Percentiles rank a stretch among this genome's conserved stretches.
phyloP scores from a whole-genome alignment of 1,139 yeast species.

The Scheffersomyces titani region DNA sequence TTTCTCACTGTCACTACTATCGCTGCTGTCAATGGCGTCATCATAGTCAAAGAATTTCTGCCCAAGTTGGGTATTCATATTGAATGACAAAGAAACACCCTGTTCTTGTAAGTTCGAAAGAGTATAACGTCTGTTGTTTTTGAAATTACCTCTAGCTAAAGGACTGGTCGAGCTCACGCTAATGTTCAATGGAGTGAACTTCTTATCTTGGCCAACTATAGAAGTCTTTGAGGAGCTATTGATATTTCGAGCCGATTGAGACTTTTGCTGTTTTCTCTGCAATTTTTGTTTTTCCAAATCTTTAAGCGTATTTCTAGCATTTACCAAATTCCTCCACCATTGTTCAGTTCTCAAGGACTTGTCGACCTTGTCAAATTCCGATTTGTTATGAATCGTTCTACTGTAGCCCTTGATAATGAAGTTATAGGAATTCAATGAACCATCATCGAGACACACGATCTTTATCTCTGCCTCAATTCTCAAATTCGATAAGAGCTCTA shows the following conservation, averaged over 20 bases:
- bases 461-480: slow-evolving; percentile 80
- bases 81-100: slow-evolving; percentile 66
- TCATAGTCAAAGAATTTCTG: slow-evolving; percentile 28
- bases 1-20: slow-evolving; percentile 30
- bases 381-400: slow-evolving; percentile 27
- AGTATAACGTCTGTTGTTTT: slow-evolving; percentile 44
- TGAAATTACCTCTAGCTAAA: slow-evolving; percentile 11
- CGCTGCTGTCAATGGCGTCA: slow-evolving; percentile 23
- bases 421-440: slow-evolving; percentile 65
- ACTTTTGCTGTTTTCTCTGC: slow-evolving; percentile 8
- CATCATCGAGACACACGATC: slow-evolving; percentile 67
- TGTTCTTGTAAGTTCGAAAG: slow-evolving; percentile 64
- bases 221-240: background rate
- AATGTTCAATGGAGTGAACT: slow-evolving; percentile 26
- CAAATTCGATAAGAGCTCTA: slow-evolving; percentile 64
- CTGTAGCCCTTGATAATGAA: slow-evolving; percentile 69
- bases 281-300: slow-evolving; percentile 34
- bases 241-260: slow-evolving; percentile 4
- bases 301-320: slow-evolving; percentile 50
- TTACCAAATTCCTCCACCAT: slow-evolving; percentile 69
- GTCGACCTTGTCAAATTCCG: slow-evolving; percentile 34
- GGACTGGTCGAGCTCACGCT: slow-evolving; percentile 20
- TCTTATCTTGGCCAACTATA: slow-evolving; percentile 5
- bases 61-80: slow-evolving; percentile 59
- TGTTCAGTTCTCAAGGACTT: slow-evolving; percentile 37